phyloP scores from a whole-genome alignment of 257 asterid species.

The Gentiana macrophylla region DNA sequence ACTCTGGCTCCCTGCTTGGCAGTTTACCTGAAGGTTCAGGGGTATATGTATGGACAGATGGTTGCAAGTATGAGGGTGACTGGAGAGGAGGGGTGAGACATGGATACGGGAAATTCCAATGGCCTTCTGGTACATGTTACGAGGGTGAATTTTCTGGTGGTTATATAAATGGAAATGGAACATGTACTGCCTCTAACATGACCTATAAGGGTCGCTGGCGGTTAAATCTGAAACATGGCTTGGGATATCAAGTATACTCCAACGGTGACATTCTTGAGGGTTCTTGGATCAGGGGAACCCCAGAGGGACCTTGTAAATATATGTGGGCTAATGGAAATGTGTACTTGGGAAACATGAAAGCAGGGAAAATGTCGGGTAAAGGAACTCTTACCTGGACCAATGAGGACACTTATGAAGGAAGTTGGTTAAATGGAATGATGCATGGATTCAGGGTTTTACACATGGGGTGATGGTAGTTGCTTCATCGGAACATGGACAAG shows the following conservation, averaged over 20 bases:
- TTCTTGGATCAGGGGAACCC: conserved; percentile 82
- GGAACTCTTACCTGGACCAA: conserved; percentile 85
- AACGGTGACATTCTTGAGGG: conserved; percentile 76
- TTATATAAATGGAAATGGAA: conserved; percentile 69
- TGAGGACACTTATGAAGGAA: conserved; percentile 75
- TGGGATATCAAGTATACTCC: conserved; percentile 71
- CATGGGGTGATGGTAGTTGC: conserved; percentile 75
- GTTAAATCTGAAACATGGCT: conserved; percentile 76
- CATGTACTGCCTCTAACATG: conserved; percentile 32
- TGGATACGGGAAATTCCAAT: conserved; percentile 63
- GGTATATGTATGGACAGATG: conserved; percentile 71
- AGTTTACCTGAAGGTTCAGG: conserved; percentile 73
- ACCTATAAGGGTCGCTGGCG: conserved; percentile 73
- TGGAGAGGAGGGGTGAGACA: conserved; percentile 89
- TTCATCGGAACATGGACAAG: conserved; percentile 84
- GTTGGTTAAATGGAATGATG: conserved; percentile 70
- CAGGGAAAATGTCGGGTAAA: conserved; percentile 77
- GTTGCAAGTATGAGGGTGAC: conserved; percentile 74
- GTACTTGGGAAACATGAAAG: conserved; percentile 74
- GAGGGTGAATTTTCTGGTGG: conserved; percentile 87
- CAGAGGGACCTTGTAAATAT: conserved; percentile 93
- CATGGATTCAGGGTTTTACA: conserved; percentile 76
- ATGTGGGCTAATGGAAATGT: conserved; percentile 75
- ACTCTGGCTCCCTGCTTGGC: conserved; percentile 52
- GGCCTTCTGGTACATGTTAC: conserved; percentile 73